Evolutionary conservation across 2,329 filamentous ascomycete species (phyloP).

Genomic region (Coniosporium tulheliwenetii): DNA sequence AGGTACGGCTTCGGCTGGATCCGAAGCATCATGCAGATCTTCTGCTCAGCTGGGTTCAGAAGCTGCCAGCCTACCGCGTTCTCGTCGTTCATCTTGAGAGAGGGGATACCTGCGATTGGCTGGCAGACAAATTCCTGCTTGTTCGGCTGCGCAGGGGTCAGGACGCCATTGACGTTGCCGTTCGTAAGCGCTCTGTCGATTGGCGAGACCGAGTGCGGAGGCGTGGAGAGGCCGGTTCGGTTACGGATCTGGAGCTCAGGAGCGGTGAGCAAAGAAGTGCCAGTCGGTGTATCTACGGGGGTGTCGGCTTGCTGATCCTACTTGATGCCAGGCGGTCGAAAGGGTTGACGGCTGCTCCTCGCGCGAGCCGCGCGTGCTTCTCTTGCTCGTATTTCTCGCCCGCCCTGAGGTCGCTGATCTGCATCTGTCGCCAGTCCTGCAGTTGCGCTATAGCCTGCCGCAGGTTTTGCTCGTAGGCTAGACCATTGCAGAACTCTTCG

Average conservation of each 20-base stretch:
- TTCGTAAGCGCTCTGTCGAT: conserved; percentile 30
- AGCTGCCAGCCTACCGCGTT: conserved; percentile 73
- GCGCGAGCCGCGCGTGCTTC: conserved; percentile 59
- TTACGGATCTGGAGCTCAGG: conserved; percentile 38
- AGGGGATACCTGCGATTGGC: conserved; percentile 31
- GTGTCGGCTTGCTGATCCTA: conserved; percentile 48
- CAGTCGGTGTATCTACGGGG: conserved; percentile 52
- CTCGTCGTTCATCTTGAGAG: conserved; percentile 56
- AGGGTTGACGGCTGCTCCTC: conserved; percentile 52
- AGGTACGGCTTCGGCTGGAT: conserved; percentile 90
- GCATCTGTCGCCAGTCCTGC: conserved; percentile 80
- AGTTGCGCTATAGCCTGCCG: conserved; percentile 79
- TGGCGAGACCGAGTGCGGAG: conserved; percentile 13
- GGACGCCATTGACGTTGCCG: conserved; percentile 23
- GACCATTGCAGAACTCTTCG: conserved; percentile 65
- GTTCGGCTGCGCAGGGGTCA: conserved; percentile 23
- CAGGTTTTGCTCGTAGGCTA: conserved; percentile 83
- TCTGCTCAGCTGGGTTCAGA: conserved; percentile 66
- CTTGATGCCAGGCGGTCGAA: conserved; percentile 67
- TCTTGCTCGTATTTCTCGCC: conserved; percentile 90
- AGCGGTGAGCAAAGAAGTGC: conserved; percentile 60
- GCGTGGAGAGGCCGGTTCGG: conserved; percentile 21
- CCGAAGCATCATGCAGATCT: conserved; percentile 70
- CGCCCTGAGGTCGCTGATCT: conserved; percentile 68
- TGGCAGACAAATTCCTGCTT: conserved; percentile 37